A percentile compares a stretch with the other conserved stretches of the same genome.
phyloP scores from a whole-genome alignment of 73 alveolate species.

The Paramecium primaurelia region DNA sequence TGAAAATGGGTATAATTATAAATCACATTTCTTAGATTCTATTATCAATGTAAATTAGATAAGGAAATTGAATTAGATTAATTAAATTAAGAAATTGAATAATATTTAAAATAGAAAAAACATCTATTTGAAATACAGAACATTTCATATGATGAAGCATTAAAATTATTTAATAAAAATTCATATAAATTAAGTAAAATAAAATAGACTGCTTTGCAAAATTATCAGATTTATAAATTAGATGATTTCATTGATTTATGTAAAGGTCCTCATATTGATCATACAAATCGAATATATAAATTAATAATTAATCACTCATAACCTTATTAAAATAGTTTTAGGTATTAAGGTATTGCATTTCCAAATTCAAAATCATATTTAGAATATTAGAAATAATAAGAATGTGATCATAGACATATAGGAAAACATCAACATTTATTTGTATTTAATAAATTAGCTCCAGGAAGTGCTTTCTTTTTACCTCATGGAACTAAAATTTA shows the following conservation, averaged over 20 bases:
- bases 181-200: constrained; percentile 97
- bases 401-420: constrained; percentile 99
- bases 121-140: constrained; percentile 86
- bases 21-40: neutral
- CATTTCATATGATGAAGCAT: constrained; percentile 90
- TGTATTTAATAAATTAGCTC: constrained; percentile 90
- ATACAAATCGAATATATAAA: constrained; percentile 94
- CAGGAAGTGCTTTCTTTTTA: constrained; percentile 98
- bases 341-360: constrained; percentile 98
- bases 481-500: constrained; percentile 92
- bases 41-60: neutral
- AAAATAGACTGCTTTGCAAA: constrained; percentile 90
- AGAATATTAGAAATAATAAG: constrained; percentile 90
- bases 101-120: constrained; percentile 66
- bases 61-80: neutral
- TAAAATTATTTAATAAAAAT: constrained; percentile 91
- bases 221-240: constrained; percentile 93
- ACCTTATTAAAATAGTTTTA: constrained; percentile 91
- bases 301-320: constrained; percentile 94
- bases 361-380: constrained; percentile 93
- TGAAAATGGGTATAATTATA: neutral
- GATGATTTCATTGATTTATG: constrained; percentile 98
- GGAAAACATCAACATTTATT: constrained; percentile 96
- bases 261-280: constrained; percentile 99
- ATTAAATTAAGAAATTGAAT: neutral